Base-by-base conservation (phyloP, 2,329 filamentous ascomycete genomes). In the Sarocladium strictum region DNA sequence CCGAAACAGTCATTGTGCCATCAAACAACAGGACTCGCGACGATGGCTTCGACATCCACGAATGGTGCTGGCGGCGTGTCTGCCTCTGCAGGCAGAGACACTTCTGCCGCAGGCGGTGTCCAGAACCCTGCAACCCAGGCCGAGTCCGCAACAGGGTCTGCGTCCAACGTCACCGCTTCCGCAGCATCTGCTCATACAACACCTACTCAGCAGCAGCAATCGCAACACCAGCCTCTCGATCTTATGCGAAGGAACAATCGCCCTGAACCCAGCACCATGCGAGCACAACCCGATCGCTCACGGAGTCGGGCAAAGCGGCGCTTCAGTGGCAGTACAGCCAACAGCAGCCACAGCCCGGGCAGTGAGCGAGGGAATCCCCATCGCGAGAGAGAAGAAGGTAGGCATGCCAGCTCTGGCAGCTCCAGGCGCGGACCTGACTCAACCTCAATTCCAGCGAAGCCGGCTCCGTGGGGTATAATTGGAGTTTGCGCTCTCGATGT, bases 401-500 rank as follows among this genome's bases (percentile, higher is more conserved):
- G 64, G 72, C 65, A 55, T 49, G 47, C 52, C 52, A 47, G 21
- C 53, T 40, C 12, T n/a, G 15, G 27, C 33, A 41, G 27, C 38
- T 33, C 52, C 19, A 51, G 29, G 12, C 21, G 15, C 45, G 26
- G 17, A 45, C 58, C 69, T 72, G 60, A 74, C 62, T 37, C 47
- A 29, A 51, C 57, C 55, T 55, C 45, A 17, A 10, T 55, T 33
- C 29, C 47, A 76, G 72, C 67, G 26, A 85, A 83, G 67, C 80
- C 81, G 10, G 77, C 82, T 3, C 78, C 80, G 2, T 80, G 76
- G 68, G 84, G 84, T 41, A 77, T 85, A 50, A 96, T 99, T 65
- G 94, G 94, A 53, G 90, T 99, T 10, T 99, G 94, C 69, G 95
- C 94, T 21, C 77, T 99, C 56, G 94, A 99, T 72, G 83, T 93